Percentiles rank a stretch among this genome's conserved stretches.
Conservation (phyloP, 176 grass and related monocot species). For the Miscanthus lutarioriparius region DNA sequence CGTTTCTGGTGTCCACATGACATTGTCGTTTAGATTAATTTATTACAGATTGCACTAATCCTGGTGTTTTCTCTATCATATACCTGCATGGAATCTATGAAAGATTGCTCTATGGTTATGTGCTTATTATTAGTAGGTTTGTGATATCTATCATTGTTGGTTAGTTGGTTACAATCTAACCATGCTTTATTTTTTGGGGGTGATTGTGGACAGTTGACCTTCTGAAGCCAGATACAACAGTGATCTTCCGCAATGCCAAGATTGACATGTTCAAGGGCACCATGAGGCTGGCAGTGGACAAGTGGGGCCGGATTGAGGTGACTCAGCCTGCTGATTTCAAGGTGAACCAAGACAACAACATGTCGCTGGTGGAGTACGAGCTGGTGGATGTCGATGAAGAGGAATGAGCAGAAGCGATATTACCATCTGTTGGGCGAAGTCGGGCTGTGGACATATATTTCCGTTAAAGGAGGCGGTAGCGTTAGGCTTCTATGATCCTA, state of each 20-base stretch:
- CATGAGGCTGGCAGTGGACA: conserved; percentile 44
- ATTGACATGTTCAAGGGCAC: conserved; percentile 52
- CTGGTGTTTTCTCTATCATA: not conserved
- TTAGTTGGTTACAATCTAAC: not conserved
- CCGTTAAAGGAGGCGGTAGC: not conserved
- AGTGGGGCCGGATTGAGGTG: conserved; percentile 41
- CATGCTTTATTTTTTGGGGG: not conserved
- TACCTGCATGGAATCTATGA: not conserved
- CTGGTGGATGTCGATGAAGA: conserved; percentile 40
- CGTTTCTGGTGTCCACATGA: not conserved
- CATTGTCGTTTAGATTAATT: not conserved
- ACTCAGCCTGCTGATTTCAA: conserved; percentile 13
- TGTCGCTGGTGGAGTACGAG: conserved; percentile 36
- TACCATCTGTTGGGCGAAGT: not conserved
- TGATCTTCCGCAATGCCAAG: conserved; percentile 47
- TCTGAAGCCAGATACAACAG: conserved; percentile 31
- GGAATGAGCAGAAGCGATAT: not conserved
- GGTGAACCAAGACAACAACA: conserved; percentile 40
- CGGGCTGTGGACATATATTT: conserved; percentile 20
- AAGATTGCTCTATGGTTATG: not conserved
- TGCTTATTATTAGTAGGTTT: not conserved
- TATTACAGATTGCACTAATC: not conserved
- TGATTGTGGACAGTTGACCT: conserved; percentile 27
- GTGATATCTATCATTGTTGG: not conserved
- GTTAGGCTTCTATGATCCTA: conserved; percentile 3